phyloP scores from a whole-genome alignment of 495 filamentous ascomycete genomes.

The Tricharina praecox region DNA sequence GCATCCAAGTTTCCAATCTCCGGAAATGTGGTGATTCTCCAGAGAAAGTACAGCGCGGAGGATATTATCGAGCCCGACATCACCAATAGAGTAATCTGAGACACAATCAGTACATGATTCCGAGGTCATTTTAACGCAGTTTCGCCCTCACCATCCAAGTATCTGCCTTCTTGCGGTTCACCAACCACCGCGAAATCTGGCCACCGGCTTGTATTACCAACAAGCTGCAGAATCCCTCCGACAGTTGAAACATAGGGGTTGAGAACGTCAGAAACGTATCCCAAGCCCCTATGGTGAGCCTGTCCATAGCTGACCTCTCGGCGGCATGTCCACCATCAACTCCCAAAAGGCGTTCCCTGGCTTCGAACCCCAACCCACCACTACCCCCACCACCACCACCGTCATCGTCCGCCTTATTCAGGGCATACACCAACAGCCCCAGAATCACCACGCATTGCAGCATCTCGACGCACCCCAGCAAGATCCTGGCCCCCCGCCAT shows the following conservation, averaged over 20 bases:
- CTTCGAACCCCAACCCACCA: too few species aligned
- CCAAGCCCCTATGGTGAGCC: slow-evolving; percentile 66
- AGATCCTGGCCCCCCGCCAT: slow-evolving; percentile 42
- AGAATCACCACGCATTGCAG: slow-evolving; percentile 74
- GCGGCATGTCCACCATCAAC: slow-evolving; percentile 38
- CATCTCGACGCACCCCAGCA: slow-evolving; percentile 46
- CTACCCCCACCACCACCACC: slow-evolving; percentile 54
- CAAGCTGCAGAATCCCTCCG: slow-evolving; percentile 89
- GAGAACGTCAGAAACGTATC: slow-evolving; percentile 79
- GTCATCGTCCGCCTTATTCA: slow-evolving; percentile 77
- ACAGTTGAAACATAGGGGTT: slow-evolving; percentile 85
- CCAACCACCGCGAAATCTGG: slow-evolving; percentile 88
- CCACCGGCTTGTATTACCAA: slow-evolving; percentile 89
- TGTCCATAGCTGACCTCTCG: slow-evolving; percentile 37
- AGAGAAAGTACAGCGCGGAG: slow-evolving; percentile 88
- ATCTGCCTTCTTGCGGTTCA: slow-evolving; percentile 73
- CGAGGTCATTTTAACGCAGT: slow-evolving; percentile 6
- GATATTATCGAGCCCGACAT: slow-evolving; percentile 80
- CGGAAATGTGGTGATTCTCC: slow-evolving; percentile 83
- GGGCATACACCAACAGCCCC: slow-evolving; percentile 75
- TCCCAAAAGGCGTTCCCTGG: slow-evolving; percentile 3
- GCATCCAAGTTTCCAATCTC: slow-evolving; percentile 89
- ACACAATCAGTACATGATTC: slow-evolving; percentile 21
- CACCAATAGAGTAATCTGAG: slow-evolving; percentile 63
- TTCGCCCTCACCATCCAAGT: slow-evolving; percentile 90